Evolutionary conservation across 164 flowering plant genomes (phyloP).

Genomic region (Chimonanthus salicifolius): DNA sequence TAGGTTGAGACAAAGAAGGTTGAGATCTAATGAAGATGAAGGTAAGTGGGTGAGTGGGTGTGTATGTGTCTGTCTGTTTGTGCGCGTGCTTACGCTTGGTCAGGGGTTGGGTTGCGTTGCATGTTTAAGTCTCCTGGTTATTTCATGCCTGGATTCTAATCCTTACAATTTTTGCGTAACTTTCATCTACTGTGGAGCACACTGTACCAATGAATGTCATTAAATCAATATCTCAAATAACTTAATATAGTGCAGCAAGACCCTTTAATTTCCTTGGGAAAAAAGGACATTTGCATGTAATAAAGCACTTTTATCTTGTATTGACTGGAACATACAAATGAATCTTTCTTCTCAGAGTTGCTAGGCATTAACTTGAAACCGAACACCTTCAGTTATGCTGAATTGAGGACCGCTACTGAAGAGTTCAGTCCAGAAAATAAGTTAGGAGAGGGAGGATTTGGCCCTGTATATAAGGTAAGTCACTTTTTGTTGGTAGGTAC

Average conservation of each 20-base stretch:
- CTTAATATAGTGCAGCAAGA: background rate
- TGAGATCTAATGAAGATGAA: conserved; percentile 33
- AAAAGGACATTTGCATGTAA: background rate
- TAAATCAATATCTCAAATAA: background rate
- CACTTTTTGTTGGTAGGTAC: background rate
- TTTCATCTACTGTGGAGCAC: no score
- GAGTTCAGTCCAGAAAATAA: conserved; percentile 64
- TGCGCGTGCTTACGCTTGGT: background rate
- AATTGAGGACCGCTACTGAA: conserved; percentile 59
- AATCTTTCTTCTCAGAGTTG: conserved; percentile 36
- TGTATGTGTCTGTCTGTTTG: background rate
- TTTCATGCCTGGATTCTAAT: background rate
- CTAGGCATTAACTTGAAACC: conserved; percentile 52
- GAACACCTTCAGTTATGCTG: conserved; percentile 58
- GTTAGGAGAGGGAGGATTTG: conserved; percentile 91
- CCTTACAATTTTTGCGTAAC: background rate
- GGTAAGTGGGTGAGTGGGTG: conserved; percentile 25
- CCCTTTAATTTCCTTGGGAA: no score
- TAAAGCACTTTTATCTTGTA: background rate
- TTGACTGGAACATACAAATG: background rate
- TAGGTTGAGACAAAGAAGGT: conserved; percentile 29
- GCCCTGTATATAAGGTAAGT: conserved; percentile 73
- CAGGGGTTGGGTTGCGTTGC: no score
- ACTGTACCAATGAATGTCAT: background rate
- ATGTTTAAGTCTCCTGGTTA: no score